Percentiles rank a stretch among this genome's conserved stretches.
Evolutionary conservation across 805 yeast genomes (phyloP).

Genomic region (Barnettozyma populi): DNA sequence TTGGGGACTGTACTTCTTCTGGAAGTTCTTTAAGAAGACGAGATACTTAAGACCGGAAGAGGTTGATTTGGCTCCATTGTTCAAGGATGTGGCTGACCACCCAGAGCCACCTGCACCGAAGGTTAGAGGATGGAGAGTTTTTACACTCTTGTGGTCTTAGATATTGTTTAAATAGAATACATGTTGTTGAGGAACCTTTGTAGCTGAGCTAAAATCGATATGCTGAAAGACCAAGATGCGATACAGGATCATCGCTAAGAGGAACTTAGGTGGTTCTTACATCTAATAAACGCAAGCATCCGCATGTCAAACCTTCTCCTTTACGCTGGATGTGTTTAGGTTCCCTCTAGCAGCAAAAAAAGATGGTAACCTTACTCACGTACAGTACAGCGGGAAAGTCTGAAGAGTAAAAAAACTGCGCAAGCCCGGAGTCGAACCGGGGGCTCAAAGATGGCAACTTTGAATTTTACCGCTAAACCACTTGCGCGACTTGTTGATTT

Average conservation of each 20-base stretch:
- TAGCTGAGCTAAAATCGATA: too few relatives aligned
- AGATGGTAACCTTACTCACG: too few relatives aligned
- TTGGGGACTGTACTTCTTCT: conserved; percentile 24
- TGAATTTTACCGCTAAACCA: conserved; percentile 55
- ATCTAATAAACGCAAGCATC: too few relatives aligned
- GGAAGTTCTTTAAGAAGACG: conserved; percentile 30
- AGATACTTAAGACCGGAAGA: conserved; percentile 30
- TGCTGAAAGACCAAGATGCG: too few relatives aligned
- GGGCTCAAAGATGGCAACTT: conserved; percentile 56
- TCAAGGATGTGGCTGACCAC: conserved; percentile 24
- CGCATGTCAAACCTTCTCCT: too few relatives aligned
- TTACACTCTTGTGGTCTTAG: conserved; percentile 13
- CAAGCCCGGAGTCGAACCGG: conserved; percentile 58
- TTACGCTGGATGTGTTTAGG: too few relatives aligned
- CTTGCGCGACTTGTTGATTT: conserved; percentile 35
- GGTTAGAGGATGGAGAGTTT: conserved; percentile 12
- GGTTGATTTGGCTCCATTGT: conserved; percentile 33
- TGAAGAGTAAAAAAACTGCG: conserved; percentile 31
- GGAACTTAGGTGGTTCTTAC: too few relatives aligned
- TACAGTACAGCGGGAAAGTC: too few relatives aligned
- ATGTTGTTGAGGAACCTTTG: too few relatives aligned
- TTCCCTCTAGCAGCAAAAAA: too few relatives aligned
- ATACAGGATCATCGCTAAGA: too few relatives aligned
- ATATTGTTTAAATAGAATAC: too few relatives aligned
- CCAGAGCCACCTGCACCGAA: conserved; percentile 22